These are phyloP conservation scores for Cryptococcus sp. DNA, from an alignment of 1,284 basidiomycete species.

Conservation along the genomic window DNA sequence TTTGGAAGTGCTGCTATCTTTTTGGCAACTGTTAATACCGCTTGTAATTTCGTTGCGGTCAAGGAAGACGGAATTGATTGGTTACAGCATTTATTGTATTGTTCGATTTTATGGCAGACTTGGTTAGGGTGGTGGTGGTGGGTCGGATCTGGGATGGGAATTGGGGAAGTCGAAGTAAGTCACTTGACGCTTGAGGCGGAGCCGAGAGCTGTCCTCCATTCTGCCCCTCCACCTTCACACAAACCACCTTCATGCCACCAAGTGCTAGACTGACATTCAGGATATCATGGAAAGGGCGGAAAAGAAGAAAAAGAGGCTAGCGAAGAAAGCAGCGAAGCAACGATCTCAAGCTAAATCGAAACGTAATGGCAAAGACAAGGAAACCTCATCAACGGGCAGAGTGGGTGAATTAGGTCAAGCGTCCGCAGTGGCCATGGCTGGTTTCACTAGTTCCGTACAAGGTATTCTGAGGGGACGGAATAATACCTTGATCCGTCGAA, in stretches of 20 bases:
- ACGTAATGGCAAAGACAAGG: not conserved
- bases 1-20: slow-evolving; percentile 80
- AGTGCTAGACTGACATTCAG: no score
- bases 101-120: slow-evolving; percentile 86
- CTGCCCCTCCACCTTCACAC: no score
- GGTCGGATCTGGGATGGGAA: slow-evolving; percentile 81
- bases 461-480: slow-evolving; percentile 22
- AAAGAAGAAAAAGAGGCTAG: slow-evolving; percentile 36
- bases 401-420: slow-evolving; percentile 5
- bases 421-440: slow-evolving; percentile 14
- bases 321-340: slow-evolving; percentile 19
- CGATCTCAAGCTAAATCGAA: slow-evolving; percentile 8
- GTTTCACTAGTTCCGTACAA: slow-evolving; percentile 22
- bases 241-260: no score
- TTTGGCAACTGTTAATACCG: slow-evolving; percentile 73
- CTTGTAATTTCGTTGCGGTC: slow-evolving; percentile 80
- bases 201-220: no score
- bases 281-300: slow-evolving; percentile 46
- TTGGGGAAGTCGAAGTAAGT: slow-evolving; percentile 49
- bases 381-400: not conserved
- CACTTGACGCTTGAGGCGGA: not conserved
- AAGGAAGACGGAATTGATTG: slow-evolving; percentile 76
- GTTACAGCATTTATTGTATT: slow-evolving; percentile 79
- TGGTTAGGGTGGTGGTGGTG: slow-evolving; percentile 91
- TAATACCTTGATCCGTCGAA: slow-evolving; percentile 7